These are phyloP conservation scores for Amanita fuliginea DNA, from an alignment of 768 basidiomycete species.

Conservation along the genomic window DNA sequence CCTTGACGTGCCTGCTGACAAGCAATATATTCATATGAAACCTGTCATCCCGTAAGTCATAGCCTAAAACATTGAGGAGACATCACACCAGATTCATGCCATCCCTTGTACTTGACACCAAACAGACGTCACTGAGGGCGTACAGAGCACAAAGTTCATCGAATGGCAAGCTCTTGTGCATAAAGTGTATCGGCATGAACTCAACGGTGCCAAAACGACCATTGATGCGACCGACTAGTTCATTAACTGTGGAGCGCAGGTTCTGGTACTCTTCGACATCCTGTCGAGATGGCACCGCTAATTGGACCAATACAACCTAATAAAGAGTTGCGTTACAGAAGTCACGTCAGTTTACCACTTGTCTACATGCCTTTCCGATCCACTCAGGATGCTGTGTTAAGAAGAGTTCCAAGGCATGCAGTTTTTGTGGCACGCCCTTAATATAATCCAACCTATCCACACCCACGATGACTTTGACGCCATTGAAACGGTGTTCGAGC, in stretches of 20 bases:
- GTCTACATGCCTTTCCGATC: conserved; percentile 75
- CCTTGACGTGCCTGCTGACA: conserved; percentile 91
- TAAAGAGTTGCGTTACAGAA: background rate
- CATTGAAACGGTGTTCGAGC: conserved; percentile 84
- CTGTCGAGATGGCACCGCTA: conserved; percentile 94
- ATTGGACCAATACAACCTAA: conserved; percentile 89
- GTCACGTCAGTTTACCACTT: no score
- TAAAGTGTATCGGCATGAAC: conserved; percentile 99
- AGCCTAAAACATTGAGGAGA: conserved; percentile 12
- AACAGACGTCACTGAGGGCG: conserved; percentile 90
- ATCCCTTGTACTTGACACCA: conserved; percentile 91
- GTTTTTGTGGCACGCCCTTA: conserved; percentile 98
- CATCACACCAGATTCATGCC: conserved; percentile 93
- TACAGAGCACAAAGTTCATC: conserved; percentile 98
- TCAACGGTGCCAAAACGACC: conserved; percentile 98
- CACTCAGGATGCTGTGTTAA: conserved; percentile 96
- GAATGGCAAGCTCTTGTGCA: conserved; percentile 91
- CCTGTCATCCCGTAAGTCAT: conserved; percentile 36
- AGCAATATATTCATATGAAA: conserved; percentile 97
- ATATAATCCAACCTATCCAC: conserved; percentile 99
- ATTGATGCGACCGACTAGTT: conserved; percentile 96
- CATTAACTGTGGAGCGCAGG: conserved; percentile 89
- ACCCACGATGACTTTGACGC: conserved; percentile 95
- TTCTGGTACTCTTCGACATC: conserved; percentile 99
- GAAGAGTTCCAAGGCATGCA: conserved; percentile 95